Percentiles rank a stretch among this genome's conserved stretches.
Evolutionary conservation across 495 filamentous ascomycete species (phyloP).

Genomic region (Xanthoparmelia taractica): DNA sequence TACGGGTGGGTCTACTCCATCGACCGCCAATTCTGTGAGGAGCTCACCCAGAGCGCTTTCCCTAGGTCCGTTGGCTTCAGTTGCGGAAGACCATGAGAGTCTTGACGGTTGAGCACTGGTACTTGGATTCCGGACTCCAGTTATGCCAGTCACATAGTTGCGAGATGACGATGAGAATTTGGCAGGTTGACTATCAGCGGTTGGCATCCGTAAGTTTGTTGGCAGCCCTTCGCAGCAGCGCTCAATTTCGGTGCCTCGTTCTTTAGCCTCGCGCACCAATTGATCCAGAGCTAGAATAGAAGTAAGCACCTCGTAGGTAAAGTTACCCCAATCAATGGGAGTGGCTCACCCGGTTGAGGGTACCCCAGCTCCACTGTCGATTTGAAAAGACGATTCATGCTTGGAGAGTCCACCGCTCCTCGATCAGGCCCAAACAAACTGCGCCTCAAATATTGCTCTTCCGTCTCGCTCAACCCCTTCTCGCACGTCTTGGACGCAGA

Average conservation of each 20-base stretch:
- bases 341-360: conserved; percentile 9
- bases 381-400: conserved; percentile 11
- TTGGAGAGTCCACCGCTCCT: conserved; percentile 2
- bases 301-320: not conserved
- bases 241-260: conserved; percentile 3
- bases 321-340: not conserved
- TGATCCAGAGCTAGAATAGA: conserved; percentile 12
- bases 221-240: conserved; percentile 8
- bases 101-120: not conserved
- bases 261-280: not conserved
- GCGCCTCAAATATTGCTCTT: not conserved
- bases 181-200: not conserved
- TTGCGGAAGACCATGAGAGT: not conserved
- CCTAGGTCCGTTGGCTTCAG: not conserved
- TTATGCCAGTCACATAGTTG: not conserved
- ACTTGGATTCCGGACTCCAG: not conserved
- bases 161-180: not conserved
- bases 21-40: not conserved
- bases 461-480: conserved; percentile 5
- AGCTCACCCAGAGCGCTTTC: not conserved
- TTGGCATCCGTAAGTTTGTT: conserved; percentile 9
- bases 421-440: not conserved
- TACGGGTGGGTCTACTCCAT: not conserved
- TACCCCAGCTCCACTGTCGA: conserved; percentile 7
- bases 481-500: not conserved